Conservation (phyloP, 345 rosid genomes). For the Eucalyptus sp. region DNA sequence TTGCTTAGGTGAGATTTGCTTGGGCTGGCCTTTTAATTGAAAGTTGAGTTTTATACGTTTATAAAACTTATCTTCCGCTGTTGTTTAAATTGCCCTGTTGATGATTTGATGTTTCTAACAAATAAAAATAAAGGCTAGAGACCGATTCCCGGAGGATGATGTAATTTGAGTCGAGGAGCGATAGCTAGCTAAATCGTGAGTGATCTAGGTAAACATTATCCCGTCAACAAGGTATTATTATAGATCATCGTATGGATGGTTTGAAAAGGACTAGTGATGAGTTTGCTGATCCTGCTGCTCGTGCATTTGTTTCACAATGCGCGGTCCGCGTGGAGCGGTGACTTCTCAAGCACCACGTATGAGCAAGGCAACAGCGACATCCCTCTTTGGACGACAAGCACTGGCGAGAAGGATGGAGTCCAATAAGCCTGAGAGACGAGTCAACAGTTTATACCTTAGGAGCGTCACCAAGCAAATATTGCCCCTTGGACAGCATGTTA, state of each 20-base stretch:
- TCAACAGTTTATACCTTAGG: background rate
- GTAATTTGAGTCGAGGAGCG: background rate
- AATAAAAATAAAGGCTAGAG: background rate
- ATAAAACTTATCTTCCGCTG: background rate
- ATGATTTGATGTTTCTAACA: background rate
- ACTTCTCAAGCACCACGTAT: background rate
- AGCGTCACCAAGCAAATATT: background rate
- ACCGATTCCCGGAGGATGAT: background rate
- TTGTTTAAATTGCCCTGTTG: background rate
- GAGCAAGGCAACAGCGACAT: background rate
- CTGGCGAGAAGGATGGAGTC: background rate
- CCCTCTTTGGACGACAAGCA: background rate
- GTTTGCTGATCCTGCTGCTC: background rate
- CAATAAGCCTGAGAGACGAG: background rate
- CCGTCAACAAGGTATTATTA: background rate
- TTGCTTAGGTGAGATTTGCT: background rate
- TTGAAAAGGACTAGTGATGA: background rate
- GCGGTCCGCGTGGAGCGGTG: background rate
- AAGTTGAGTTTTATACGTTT: background rate
- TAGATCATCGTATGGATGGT: background rate
- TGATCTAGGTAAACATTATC: background rate
- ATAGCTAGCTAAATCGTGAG: background rate
- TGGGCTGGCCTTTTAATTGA: background rate
- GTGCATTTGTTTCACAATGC: background rate
- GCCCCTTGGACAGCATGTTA: background rate